Evolutionary conservation across 2,329 filamentous ascomycete species (phyloP).

Genomic region (Botrytis tulipae): DNA sequence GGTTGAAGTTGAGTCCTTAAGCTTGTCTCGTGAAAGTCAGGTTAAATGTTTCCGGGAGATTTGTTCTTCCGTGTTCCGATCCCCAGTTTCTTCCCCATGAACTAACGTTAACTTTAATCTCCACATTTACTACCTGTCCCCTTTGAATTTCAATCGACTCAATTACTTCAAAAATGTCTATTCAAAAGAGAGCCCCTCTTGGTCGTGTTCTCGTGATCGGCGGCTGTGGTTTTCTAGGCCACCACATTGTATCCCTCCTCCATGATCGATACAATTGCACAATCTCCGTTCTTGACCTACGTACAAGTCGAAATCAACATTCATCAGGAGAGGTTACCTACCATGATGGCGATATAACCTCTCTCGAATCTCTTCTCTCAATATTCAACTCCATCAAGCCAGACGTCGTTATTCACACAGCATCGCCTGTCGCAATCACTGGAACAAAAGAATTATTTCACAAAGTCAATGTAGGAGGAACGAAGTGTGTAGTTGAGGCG

Average conservation of each 20-base stretch:
- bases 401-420: constrained; percentile 87
- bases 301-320: constrained; percentile 65
- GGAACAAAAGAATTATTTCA: constrained; percentile 63
- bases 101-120: background rate
- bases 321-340: constrained; percentile 55
- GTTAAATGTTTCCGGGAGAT: background rate
- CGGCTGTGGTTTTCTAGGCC: constrained; percentile 80
- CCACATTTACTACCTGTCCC: background rate
- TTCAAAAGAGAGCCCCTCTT: constrained; percentile 41
- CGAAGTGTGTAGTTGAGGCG: constrained; percentile 71
- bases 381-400: constrained; percentile 68
- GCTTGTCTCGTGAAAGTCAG: background rate
- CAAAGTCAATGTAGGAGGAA: constrained; percentile 87
- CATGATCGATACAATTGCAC: constrained; percentile 50
- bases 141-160: background rate
- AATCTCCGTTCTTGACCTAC: constrained; percentile 72
- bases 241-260: constrained; percentile 76
- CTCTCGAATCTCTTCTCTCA: constrained; percentile 56
- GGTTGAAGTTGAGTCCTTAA: background rate
- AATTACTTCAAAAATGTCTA: constrained; percentile 14
- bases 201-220: constrained; percentile 76
- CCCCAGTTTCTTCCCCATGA: constrained; percentile 4
- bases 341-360: constrained; percentile 76
- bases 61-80: constrained; percentile 2
- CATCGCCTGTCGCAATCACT: constrained; percentile 61